Conservation (phyloP, 2,329 filamentous ascomycete species). For the Emergomyces africanus region DNA sequence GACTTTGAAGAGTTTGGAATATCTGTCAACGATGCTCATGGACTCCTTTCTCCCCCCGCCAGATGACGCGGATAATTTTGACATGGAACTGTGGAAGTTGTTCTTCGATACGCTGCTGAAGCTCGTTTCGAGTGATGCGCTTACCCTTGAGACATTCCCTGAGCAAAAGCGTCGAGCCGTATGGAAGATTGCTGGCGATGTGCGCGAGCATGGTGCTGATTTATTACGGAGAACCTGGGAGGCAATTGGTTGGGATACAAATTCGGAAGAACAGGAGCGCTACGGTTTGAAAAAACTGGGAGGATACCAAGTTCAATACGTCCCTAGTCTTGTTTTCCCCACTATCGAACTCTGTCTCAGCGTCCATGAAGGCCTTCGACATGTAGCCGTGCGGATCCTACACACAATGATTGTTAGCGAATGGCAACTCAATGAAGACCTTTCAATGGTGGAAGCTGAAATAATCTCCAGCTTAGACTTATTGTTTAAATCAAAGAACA, state of each 20-base stretch:
- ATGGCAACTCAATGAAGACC: constrained; percentile 88
- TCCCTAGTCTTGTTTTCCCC: constrained; percentile 77
- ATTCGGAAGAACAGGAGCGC: constrained; percentile 58
- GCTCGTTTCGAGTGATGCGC: constrained; percentile 73
- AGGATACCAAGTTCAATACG: constrained; percentile 96
- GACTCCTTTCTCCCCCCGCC: constrained; percentile 75
- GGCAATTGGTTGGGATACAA: constrained; percentile 92
- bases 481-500: constrained; percentile 76
- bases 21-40: constrained; percentile 66
- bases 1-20: constrained; percentile 72
- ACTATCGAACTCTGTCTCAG: constrained; percentile 92
- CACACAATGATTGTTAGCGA: constrained; percentile 98
- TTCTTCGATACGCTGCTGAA: constrained; percentile 85
- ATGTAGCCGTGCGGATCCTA: constrained; percentile 82
- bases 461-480: constrained; percentile 89
- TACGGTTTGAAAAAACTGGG: constrained; percentile 78
- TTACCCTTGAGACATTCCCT: constrained; percentile 89
- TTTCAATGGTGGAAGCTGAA: constrained; percentile 84
- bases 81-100: constrained; percentile 84
- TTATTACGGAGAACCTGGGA: constrained; percentile 81
- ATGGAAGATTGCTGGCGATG: constrained; percentile 98
- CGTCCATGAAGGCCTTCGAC: constrained; percentile 80
- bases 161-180: constrained; percentile 93
- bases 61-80: constrained; percentile 83
- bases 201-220: constrained; percentile 80